Evolutionary conservation across 2,329 filamentous ascomycete species (phyloP).

Genomic region (Helotiales sp.): DNA sequence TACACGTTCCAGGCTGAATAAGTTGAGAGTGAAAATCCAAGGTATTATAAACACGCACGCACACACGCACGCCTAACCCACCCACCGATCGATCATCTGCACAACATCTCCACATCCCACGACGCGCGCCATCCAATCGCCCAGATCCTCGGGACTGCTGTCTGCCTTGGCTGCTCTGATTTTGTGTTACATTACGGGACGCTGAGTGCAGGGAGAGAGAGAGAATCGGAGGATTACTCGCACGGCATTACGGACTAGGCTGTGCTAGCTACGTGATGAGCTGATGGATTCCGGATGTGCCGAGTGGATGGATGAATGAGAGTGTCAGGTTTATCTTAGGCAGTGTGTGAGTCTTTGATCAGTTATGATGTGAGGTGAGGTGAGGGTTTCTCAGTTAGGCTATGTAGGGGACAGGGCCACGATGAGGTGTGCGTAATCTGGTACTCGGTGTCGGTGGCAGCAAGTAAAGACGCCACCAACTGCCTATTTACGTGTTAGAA

Average conservation of each 20-base stretch:
- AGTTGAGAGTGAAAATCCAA: no score
- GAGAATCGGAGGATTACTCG: background rate
- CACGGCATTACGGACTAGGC: background rate
- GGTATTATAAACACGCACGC: background rate
- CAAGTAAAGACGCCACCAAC: no score
- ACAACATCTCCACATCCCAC: background rate
- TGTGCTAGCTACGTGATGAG: background rate
- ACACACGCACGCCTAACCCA: background rate
- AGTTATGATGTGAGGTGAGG: background rate
- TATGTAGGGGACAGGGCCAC: background rate
- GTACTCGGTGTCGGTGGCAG: background rate
- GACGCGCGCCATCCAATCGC: background rate
- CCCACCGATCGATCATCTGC: slow-evolving; percentile 3
- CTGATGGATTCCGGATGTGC: background rate
- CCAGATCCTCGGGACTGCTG: background rate
- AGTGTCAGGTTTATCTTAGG: no score
- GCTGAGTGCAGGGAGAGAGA: no score
- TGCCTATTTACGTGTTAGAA: no score
- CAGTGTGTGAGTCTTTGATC: no score
- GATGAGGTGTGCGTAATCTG: background rate
- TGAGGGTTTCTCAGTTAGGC: background rate
- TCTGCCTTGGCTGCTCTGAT: background rate
- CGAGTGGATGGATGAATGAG: background rate
- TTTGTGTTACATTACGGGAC: no score
- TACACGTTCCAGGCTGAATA: background rate